phyloP scores from a whole-genome alignment of 306 rosid genomes.

The Styphnolobium japonicum region DNA sequence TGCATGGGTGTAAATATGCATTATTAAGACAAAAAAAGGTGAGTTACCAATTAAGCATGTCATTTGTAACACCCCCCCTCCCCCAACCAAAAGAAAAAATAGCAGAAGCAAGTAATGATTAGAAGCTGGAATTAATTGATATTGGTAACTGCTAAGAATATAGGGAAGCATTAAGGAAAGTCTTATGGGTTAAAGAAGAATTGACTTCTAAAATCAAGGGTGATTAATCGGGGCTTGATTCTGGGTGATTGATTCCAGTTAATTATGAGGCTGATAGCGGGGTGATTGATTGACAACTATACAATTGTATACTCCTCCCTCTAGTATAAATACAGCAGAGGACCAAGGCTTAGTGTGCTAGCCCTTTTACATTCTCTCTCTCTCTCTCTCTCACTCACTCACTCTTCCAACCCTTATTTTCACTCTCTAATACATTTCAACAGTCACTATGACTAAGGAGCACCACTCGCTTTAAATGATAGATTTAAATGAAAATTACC shows the following conservation, averaged over 20 bases:
- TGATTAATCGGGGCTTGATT: neutral
- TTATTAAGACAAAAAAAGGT: neutral
- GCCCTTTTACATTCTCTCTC: neutral
- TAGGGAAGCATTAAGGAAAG: neutral
- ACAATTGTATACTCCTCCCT: neutral
- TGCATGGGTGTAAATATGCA: neutral
- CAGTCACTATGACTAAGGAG: neutral
- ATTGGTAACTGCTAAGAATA: neutral
- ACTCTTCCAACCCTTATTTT: neutral
- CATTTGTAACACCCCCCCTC: neutral
- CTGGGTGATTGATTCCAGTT: conserved; percentile 2
- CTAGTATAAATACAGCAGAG: neutral
- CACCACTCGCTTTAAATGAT: neutral
- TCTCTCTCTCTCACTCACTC: neutral
- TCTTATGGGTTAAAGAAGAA: neutral
- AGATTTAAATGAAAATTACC: conserved; percentile 51
- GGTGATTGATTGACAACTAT: conserved; percentile 1
- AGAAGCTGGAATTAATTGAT: neutral
- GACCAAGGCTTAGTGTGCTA: neutral
- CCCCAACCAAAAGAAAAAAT: neutral
- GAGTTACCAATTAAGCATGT: neutral
- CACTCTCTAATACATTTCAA: neutral
- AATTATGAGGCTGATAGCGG: neutral
- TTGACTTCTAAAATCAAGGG: neutral
- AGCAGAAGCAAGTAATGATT: neutral